Evolutionary conservation across 208 protist genomes (phyloP).

Genomic region (Trypanosoma rangeli): DNA sequence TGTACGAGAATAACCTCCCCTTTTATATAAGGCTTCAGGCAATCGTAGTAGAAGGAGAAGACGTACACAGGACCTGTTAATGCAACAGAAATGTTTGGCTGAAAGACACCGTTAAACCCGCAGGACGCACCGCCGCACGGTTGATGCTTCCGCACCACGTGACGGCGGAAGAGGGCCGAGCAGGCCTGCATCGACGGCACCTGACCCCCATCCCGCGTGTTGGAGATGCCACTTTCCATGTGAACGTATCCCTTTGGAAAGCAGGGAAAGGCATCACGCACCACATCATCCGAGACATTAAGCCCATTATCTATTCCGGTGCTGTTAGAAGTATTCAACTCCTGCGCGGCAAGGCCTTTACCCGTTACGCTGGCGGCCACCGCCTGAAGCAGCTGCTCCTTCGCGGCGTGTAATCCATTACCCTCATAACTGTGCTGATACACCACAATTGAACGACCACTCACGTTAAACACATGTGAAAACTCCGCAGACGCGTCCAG

Average conservation of each 20-base stretch:
- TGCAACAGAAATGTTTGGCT: constrained; percentile 44
- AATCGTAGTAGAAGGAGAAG: constrained; percentile 77
- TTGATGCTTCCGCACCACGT: constrained; percentile 38
- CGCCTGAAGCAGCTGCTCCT: constrained; percentile 34
- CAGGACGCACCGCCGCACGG: constrained; percentile 32
- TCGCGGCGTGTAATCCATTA: constrained; percentile 66
- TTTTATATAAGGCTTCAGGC: constrained; percentile 32
- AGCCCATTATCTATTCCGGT: not conserved
- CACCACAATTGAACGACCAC: constrained; percentile 33
- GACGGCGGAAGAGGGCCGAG: constrained; percentile 34
- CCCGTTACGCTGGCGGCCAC: constrained; percentile 11
- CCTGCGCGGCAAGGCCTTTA: not conserved
- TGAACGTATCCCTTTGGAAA: constrained; percentile 30
- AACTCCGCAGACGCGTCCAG: constrained; percentile 8
- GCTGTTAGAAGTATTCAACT: not conserved
- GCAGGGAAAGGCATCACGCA: constrained; percentile 28
- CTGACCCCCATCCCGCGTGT: constrained; percentile 12
- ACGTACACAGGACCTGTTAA: constrained; percentile 60
- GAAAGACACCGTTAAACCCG: constrained; percentile 56
- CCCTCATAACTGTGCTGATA: constrained; percentile 89
- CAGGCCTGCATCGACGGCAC: constrained; percentile 44
- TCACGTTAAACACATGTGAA: constrained; percentile 28
- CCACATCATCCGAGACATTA: not conserved
- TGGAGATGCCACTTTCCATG: constrained; percentile 23
- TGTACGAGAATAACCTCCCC: constrained; percentile 28